phyloP scores from a whole-genome alignment of 2,329 filamentous ascomycete genomes.

The Pseudogymnoascus sp. region DNA sequence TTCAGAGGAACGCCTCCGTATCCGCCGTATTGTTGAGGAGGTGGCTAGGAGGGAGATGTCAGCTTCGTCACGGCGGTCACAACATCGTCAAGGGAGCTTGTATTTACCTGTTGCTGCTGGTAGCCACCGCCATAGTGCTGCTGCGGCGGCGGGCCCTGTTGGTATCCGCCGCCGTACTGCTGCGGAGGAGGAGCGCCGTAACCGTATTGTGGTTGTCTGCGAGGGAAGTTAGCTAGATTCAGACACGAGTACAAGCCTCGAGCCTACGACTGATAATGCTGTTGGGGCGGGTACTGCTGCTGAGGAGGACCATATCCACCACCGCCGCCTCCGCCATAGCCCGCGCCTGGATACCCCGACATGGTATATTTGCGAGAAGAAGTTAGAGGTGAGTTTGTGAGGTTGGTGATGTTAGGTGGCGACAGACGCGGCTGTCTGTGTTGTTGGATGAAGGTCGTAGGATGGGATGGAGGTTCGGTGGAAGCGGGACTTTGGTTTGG shows the following conservation, averaged over 20 bases:
- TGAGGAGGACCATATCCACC: constrained; percentile 35
- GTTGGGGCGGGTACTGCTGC: constrained; percentile 35
- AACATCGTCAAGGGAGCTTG: not conserved
- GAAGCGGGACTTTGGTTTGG: not conserved
- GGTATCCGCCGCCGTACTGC: constrained; percentile 27
- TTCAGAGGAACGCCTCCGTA: constrained; percentile 29
- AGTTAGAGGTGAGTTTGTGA: not conserved
- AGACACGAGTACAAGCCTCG: constrained; percentile 20
- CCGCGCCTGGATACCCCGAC: constrained; percentile 54
- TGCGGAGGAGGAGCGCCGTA: constrained; percentile 43
- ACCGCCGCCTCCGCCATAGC: constrained; percentile 39
- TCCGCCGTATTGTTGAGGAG: constrained; percentile 41
- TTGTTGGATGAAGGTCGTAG: not conserved
- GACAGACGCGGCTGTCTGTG: not conserved
- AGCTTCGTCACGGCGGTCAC: not conserved
- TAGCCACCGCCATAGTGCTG: constrained; percentile 1
- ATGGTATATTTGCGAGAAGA: constrained; percentile 31
- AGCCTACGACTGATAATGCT: constrained; percentile 44
- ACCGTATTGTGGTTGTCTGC: constrained; percentile 34
- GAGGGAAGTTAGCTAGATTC: constrained; percentile 25
- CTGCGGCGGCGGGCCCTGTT: constrained; percentile 16
- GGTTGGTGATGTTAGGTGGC: not conserved
- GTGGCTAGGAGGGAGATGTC: constrained; percentile 22
- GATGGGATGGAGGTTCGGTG: not conserved
- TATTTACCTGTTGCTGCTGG: constrained; percentile 10